These are phyloP conservation scores for Lodderomyces oxycetoniae DNA, from an alignment of 1,139 yeast genomes.

Conservation along the genomic window DNA sequence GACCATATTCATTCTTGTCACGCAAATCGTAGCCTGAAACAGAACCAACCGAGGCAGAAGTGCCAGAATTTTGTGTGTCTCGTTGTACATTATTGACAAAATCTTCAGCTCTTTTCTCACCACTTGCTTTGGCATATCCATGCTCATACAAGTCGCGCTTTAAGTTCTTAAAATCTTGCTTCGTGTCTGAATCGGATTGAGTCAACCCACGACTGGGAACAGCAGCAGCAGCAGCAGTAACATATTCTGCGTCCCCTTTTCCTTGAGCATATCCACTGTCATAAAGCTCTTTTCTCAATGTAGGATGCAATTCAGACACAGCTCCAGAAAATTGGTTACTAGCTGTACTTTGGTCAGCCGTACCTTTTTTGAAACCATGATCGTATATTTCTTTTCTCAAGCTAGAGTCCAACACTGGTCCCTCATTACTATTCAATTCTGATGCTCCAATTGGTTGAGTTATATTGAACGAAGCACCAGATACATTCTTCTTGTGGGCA, in stretches of 20 bases:
- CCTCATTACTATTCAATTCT: conserved; percentile 8
- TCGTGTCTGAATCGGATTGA: too few relatives aligned
- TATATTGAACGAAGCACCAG: conserved; percentile 11
- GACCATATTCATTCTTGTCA: conserved; percentile 2
- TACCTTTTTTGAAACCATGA: conserved; percentile 5
- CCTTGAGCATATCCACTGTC: conserved; percentile 10
- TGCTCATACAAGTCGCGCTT: conserved; percentile 13
- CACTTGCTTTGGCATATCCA: conserved; percentile 12
- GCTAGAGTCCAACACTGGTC: conserved; percentile 5
- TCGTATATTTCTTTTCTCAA: conserved; percentile 7
- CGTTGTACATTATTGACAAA: too few relatives aligned
- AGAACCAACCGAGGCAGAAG: conserved; percentile 6
- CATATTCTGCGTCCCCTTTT: neutral
- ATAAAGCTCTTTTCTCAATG: conserved; percentile 7
- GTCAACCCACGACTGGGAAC: conserved; percentile 2
- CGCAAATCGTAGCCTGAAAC: conserved; percentile 2
- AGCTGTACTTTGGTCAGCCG: conserved; percentile 3
- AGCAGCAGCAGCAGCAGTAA: neutral
- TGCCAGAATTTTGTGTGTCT: conserved; percentile 8
- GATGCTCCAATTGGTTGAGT: conserved; percentile 10
- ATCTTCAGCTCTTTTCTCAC: conserved; percentile 9
- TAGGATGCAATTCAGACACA: conserved; percentile 1
- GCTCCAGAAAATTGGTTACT: neutral
- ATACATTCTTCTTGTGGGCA: conserved; percentile 7
- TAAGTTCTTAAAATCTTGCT: conserved; percentile 4